Percentiles rank a stretch among this genome's conserved stretches.
Evolutionary conservation across 257 asterid genomes (phyloP).

Genomic region (Agastache rugosa): DNA sequence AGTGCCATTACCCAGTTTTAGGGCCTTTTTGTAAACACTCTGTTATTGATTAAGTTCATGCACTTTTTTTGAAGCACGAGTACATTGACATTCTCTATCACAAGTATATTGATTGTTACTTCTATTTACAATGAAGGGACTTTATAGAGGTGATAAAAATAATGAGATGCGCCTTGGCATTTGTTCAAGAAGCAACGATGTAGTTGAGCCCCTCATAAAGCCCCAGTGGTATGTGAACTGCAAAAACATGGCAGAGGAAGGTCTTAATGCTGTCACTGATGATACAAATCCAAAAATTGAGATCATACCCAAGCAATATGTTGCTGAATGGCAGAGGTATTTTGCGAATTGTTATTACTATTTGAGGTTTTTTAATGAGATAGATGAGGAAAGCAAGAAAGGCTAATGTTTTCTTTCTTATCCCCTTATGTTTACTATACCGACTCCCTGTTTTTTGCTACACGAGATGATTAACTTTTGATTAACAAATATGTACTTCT

Average conservation of each 20-base stretch:
- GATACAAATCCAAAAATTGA: constrained; percentile 65
- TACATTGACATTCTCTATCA: constrained; percentile 1
- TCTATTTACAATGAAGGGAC: constrained; percentile 61
- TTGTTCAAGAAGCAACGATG: constrained; percentile 91
- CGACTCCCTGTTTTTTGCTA: constrained; percentile 9
- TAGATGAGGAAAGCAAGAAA: constrained; percentile 20
- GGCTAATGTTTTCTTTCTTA: not conserved
- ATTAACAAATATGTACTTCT: not conserved
- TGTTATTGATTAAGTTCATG: not conserved
- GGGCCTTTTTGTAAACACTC: not conserved
- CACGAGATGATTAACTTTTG: constrained; percentile 13
- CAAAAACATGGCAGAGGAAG: constrained; percentile 78
- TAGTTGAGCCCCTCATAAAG: constrained; percentile 93
- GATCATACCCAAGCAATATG: constrained; percentile 85
- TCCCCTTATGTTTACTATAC: not conserved
- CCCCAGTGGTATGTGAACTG: constrained; percentile 98
- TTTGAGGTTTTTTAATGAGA: constrained; percentile 8
- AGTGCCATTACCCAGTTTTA: constrained; percentile 20
- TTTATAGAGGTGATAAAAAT: constrained; percentile 70
- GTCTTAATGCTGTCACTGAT: constrained; percentile 81
- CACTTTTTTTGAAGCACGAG: not conserved
- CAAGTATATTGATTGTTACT: constrained; percentile 26
- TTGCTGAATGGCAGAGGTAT: constrained; percentile 92
- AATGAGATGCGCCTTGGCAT: constrained; percentile 96
- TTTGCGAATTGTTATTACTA: constrained; percentile 14